A percentile compares a stretch with the other conserved stretches of the same genome.
phyloP scores from a whole-genome alignment of 345 rosid species.

The Clarkia xantiana region DNA sequence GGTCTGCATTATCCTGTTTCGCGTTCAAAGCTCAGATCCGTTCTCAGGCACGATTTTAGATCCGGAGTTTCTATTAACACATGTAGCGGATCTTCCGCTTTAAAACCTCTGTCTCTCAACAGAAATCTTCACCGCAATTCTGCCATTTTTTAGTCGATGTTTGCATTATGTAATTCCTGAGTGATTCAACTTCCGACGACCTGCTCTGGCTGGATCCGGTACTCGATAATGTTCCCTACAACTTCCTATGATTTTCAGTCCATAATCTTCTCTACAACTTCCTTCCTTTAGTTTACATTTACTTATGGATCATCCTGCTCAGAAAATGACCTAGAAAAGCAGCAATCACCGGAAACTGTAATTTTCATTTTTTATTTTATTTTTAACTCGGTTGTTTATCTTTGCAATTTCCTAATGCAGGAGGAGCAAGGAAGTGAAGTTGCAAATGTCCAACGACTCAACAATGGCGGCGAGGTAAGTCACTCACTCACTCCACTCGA shows the following conservation, averaged over 20 bases:
- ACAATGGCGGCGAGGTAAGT: conserved; percentile 18
- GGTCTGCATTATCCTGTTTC: not conserved
- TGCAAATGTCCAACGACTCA: conserved; percentile 14
- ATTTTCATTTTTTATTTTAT: not conserved
- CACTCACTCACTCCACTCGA: not conserved
- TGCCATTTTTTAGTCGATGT: not conserved
- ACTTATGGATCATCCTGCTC: too few relatives aligned
- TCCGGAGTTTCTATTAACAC: too few relatives aligned
- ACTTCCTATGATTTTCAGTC: not conserved
- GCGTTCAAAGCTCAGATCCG: too few relatives aligned
- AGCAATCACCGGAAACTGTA: too few relatives aligned
- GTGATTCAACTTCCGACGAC: not conserved
- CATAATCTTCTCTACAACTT: not conserved
- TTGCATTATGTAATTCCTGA: too few relatives aligned
- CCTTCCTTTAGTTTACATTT: not conserved
- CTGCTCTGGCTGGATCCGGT: not conserved
- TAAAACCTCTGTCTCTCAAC: not conserved
- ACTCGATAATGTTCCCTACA: not conserved
- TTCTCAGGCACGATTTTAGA: too few relatives aligned
- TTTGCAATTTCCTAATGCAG: not conserved
- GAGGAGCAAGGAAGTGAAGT: conserved; percentile 6
- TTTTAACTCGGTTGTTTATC: not conserved
- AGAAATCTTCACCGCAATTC: not conserved
- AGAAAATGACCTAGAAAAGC: too few relatives aligned
- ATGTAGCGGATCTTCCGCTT: too few relatives aligned